Conservation (phyloP, 352 stramenopile genomes). For the Globisporangium solare region DNA sequence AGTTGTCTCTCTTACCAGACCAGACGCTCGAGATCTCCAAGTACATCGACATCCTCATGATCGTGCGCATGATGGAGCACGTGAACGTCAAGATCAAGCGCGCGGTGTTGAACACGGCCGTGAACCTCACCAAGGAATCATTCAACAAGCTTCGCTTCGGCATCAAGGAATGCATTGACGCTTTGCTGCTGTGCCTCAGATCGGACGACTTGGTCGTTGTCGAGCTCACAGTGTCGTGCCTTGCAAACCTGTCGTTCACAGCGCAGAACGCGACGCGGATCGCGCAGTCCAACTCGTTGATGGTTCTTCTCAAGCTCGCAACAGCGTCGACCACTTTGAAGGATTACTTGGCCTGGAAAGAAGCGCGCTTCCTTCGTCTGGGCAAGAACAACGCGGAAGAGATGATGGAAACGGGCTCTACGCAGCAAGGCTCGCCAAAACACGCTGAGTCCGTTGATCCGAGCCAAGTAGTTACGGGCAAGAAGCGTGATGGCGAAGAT, state of each 20-base stretch:
- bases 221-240: conserved; percentile 51
- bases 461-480: background rate
- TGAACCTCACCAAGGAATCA: conserved; percentile 67
- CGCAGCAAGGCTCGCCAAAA: background rate
- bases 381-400: conserved; percentile 8
- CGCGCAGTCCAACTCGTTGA: conserved; percentile 30
- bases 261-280: conserved; percentile 41
- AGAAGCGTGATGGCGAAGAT: conserved; percentile 10
- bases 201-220: conserved; percentile 61
- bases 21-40: conserved; percentile 72
- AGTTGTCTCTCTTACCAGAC: conserved; percentile 52
- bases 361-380: conserved; percentile 19
- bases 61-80: conserved; percentile 60
- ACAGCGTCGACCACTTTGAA: conserved; percentile 31
- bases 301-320: conserved; percentile 45
- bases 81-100: conserved; percentile 54
- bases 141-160: conserved; percentile 80
- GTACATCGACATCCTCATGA: conserved; percentile 50
- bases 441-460: background rate
- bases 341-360: conserved; percentile 57
- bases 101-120: conserved; percentile 44
- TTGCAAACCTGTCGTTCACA: conserved; percentile 67
- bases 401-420: background rate
- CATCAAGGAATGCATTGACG: conserved; percentile 45
- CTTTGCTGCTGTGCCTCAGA: conserved; percentile 41